Evolutionary conservation across 768 basidiomycete species (phyloP).

Genomic region (Trichaptum fuscoviolaceum): DNA sequence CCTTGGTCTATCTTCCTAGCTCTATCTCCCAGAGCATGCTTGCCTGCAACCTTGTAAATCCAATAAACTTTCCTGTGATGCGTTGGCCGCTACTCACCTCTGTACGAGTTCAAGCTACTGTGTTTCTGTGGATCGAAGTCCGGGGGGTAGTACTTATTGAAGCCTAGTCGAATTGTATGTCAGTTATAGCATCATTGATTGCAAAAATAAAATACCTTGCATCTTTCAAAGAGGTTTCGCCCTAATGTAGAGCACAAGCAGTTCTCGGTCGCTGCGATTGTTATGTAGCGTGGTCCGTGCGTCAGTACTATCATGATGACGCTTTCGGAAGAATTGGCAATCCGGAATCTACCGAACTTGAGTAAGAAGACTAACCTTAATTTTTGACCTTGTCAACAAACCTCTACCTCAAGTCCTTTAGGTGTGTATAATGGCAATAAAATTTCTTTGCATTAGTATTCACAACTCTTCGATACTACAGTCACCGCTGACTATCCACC

Average conservation of each 20-base stretch:
- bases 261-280: background rate
- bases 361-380: constrained; percentile 2
- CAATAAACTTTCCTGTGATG: constrained; percentile 1
- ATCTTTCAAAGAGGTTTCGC: background rate
- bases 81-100: constrained; percentile 40
- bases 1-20: constrained; percentile 96
- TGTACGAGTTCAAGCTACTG: constrained; percentile 64
- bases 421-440: background rate
- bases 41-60: constrained; percentile 45
- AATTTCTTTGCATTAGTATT: background rate
- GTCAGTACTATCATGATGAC: background rate
- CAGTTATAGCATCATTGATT: background rate
- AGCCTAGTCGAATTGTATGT: constrained; percentile 34
- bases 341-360: background rate
- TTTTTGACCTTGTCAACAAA: constrained; percentile 1
- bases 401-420: constrained; percentile 1
- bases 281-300: background rate
- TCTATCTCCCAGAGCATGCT: constrained; percentile 89
- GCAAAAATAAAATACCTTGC: background rate
- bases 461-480: background rate
- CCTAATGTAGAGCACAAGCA: no score
- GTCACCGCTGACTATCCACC: constrained; percentile 5
- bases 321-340: background rate
- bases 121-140: constrained; percentile 70
- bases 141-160: constrained; percentile 78